A percentile compares a stretch with the other conserved stretches of the same genome.
phyloP scores from a whole-genome alignment of 352 stramenopile genomes.

The Phytophthora pseudosyringae region DNA sequence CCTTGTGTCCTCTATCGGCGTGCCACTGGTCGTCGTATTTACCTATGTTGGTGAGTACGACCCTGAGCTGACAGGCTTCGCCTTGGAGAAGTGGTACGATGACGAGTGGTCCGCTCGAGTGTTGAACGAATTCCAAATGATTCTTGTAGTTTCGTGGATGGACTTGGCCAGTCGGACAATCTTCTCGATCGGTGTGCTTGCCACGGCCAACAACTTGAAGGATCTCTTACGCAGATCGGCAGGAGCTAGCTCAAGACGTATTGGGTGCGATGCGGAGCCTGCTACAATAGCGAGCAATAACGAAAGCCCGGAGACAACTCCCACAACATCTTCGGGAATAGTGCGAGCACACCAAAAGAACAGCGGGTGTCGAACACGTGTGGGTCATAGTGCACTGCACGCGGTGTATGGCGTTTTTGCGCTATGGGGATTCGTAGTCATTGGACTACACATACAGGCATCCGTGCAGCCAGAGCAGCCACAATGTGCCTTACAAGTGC shows the following conservation, averaged over 20 bases:
- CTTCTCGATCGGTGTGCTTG: slow-evolving; percentile 33
- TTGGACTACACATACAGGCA: slow-evolving; percentile 31
- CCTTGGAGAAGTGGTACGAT: slow-evolving; percentile 26
- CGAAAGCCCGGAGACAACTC: neutral
- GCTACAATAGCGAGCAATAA: neutral
- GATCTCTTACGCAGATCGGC: slow-evolving; percentile 16
- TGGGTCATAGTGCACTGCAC: neutral
- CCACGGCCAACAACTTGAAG: slow-evolving; percentile 29
- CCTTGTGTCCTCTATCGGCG: slow-evolving; percentile 26
- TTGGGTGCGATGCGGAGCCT: slow-evolving; percentile 15
- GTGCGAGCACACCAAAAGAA: neutral
- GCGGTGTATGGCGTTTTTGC: slow-evolving; percentile 15
- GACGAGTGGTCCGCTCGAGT: slow-evolving; percentile 32
- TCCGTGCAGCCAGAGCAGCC: slow-evolving; percentile 17
- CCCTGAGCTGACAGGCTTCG: slow-evolving; percentile 19
- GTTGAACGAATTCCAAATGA: slow-evolving; percentile 39
- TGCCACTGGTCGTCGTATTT: slow-evolving; percentile 25
- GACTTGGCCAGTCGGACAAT: slow-evolving; percentile 31
- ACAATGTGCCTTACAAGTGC: slow-evolving; percentile 33
- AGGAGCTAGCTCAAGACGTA: neutral
- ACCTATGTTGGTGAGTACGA: slow-evolving; percentile 31
- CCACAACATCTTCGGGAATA: neutral
- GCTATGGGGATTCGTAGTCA: slow-evolving; percentile 25
- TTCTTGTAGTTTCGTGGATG: slow-evolving; percentile 33
- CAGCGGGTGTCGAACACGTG: neutral